Percentiles rank a stretch among this genome's conserved stretches.
Evolutionary conservation across 805 yeast species (phyloP).

Genomic region (Blastobotrys americana): DNA sequence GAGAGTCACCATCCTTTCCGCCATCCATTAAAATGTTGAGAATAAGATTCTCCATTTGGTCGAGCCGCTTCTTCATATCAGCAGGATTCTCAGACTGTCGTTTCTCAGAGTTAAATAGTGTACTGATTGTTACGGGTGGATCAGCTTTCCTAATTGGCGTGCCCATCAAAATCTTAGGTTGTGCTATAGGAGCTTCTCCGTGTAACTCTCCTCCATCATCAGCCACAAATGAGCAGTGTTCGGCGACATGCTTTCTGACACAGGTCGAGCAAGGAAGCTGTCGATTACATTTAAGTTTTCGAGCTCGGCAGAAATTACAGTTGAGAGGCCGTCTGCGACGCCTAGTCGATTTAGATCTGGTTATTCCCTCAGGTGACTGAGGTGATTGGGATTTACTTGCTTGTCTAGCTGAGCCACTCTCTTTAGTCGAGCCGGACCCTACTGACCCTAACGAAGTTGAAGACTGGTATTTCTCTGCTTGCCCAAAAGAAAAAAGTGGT

Average conservation of each 20-base stretch:
- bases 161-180: not conserved
- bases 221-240: constrained; percentile 14
- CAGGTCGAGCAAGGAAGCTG: constrained; percentile 31
- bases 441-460: no score
- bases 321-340: constrained; percentile 28
- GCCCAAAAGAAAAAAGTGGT: no score
- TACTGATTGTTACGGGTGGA: not conserved
- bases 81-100: constrained; percentile 1
- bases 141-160: not conserved
- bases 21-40: constrained; percentile 18
- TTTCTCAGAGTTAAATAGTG: not conserved
- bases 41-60: constrained; percentile 26
- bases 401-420: no score
- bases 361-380: not conserved
- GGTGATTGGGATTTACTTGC: no score
- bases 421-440: no score
- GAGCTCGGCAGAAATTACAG: constrained; percentile 28
- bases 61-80: constrained; percentile 25
- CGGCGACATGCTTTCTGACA: constrained; percentile 19
- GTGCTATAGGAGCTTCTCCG: not conserved
- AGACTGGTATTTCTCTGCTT: no score
- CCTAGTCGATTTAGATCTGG: constrained; percentile 13
- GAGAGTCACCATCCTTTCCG: not conserved
- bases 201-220: not conserved
- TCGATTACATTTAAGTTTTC: constrained; percentile 31